Base-by-base conservation (phyloP, 2,329 filamentous ascomycete species). In the Colletotrichum sp. region DNA sequence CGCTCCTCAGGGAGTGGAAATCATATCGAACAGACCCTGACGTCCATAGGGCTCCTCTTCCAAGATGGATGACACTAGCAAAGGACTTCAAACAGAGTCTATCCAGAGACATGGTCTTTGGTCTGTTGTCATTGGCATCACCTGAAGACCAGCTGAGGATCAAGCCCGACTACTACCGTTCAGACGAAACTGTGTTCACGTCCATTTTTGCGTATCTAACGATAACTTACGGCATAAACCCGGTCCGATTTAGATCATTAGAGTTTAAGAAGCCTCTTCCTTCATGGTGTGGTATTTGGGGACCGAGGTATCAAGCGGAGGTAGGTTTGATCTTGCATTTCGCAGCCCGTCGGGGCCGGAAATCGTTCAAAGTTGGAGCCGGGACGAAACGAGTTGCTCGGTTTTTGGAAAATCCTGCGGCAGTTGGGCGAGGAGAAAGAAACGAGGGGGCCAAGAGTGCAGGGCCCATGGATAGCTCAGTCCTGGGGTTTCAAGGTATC, bases 331-430 rank as follows among this genome's bases (percentile, higher is more conserved):
- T 44, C 0, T 44, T 44, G 39, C 39, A 44, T 44, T 44, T 44
- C 18, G 39, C 39, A 44, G 39, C 18, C 39, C 39, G 39, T n/a
- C 39, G 39, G 9, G 39, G 39, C 16, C 6, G 18, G 39, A 44
- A 44, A 44, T n/a, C 39, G 39, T 44, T 44, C 18, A 44, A 44
- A n/a, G 39, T 10, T 3, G 39, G 39, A n/a, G 39, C 39, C 9
- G 5, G 39, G 0, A 44, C 39, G 18, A 44, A 44, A 44, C 16
- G 39, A 44, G 16, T 6, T 44, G 39, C 39, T 2, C 39, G 8
- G 1, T 0, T n/a, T 18, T 0, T 44, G 18, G 39, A 3, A 5
- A n/a, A 44, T 1, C 2, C 2, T 44, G 39, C 18, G 8, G 39
- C 16, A 44, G 18, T 4, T n/a, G 39, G 18, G 18, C 5, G 18